Percentiles rank a stretch among this genome's conserved stretches.
phyloP scores from a whole-genome alignment of 768 basidiomycete genomes.

The Suillus discolor region DNA sequence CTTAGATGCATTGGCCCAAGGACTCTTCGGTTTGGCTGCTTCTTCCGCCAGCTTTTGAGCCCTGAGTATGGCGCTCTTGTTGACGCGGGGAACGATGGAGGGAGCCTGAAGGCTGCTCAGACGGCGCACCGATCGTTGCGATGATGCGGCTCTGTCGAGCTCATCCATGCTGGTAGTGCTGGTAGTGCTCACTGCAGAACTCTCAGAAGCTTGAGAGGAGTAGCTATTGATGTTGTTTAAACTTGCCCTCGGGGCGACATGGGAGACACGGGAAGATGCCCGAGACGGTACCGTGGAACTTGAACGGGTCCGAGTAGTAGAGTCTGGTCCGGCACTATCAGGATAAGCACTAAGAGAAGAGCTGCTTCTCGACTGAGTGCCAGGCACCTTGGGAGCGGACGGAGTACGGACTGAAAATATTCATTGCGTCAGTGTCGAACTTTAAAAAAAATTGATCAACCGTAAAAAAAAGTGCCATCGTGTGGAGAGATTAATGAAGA shows the following conservation, averaged over 20 bases:
- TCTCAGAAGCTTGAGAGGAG: slow-evolving; percentile 29
- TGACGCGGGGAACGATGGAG: slow-evolving; percentile 66
- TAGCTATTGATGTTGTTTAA: slow-evolving; percentile 15
- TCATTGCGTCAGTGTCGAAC: background rate
- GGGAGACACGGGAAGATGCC: slow-evolving; percentile 44
- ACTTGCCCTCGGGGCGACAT: slow-evolving; percentile 22
- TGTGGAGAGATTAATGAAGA: background rate
- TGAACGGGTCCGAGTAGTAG: slow-evolving; percentile 17
- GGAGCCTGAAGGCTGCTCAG: slow-evolving; percentile 62
- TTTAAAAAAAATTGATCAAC: slow-evolving; percentile 8
- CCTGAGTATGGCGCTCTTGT: slow-evolving; percentile 73
- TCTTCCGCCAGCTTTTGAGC: slow-evolving; percentile 60
- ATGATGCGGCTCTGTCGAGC: slow-evolving; percentile 16
- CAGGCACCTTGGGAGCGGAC: slow-evolving; percentile 43
- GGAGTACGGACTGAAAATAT: slow-evolving; percentile 47
- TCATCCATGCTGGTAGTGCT: slow-evolving; percentile 25
- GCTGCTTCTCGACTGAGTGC: slow-evolving; percentile 41
- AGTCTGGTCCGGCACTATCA: slow-evolving; percentile 16
- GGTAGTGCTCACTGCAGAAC: slow-evolving; percentile 31
- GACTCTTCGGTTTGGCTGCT: slow-evolving; percentile 34
- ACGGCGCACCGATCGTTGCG: slow-evolving; percentile 43
- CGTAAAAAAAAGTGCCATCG: background rate
- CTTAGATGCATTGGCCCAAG: slow-evolving; percentile 32
- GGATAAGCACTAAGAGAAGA: slow-evolving; percentile 38
- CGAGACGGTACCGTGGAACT: slow-evolving; percentile 35